Evolutionary conservation across 805 yeast species (phyloP).

Genomic region (Kuraishia molischiana): DNA sequence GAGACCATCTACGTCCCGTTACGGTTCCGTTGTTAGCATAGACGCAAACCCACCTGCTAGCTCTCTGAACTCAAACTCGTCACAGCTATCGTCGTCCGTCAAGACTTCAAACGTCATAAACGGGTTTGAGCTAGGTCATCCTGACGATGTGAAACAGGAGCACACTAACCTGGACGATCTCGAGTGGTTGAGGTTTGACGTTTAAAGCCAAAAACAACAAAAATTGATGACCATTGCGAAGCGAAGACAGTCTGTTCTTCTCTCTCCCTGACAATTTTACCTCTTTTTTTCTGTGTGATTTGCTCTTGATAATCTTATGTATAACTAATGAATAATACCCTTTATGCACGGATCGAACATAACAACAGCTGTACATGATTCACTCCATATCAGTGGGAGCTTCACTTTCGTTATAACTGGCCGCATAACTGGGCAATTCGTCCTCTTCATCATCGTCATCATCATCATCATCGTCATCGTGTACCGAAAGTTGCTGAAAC

Average conservation of each 20-base stretch:
- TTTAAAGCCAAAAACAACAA: constrained; percentile 7
- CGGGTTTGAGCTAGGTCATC: too few species aligned
- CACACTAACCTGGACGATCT: constrained; percentile 13
- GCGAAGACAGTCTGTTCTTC: too few species aligned
- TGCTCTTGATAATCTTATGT: too few species aligned
- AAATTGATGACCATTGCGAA: not conserved
- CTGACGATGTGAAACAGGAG: not conserved
- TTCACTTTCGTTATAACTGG: constrained; percentile 21
- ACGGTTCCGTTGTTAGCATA: not conserved
- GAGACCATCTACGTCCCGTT: not conserved
- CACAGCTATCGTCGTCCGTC: not conserved
- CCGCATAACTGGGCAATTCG: constrained; percentile 20
- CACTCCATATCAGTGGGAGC: constrained; percentile 14
- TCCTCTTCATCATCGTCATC: constrained; percentile 14
- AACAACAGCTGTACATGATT: too few species aligned
- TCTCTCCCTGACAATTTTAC: too few species aligned
- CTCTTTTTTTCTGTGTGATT: too few species aligned
- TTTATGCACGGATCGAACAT: too few species aligned
- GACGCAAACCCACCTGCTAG: not conserved
- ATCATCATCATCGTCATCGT: constrained; percentile 8
- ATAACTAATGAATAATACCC: too few species aligned
- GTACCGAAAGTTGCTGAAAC: constrained; percentile 1
- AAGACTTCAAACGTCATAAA: not conserved
- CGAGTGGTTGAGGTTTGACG: constrained; percentile 25
- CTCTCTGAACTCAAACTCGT: too few species aligned